These are phyloP conservation scores for Camellia japonica DNA, from an alignment of 148 eudicot genomes.

Conservation along the genomic window DNA sequence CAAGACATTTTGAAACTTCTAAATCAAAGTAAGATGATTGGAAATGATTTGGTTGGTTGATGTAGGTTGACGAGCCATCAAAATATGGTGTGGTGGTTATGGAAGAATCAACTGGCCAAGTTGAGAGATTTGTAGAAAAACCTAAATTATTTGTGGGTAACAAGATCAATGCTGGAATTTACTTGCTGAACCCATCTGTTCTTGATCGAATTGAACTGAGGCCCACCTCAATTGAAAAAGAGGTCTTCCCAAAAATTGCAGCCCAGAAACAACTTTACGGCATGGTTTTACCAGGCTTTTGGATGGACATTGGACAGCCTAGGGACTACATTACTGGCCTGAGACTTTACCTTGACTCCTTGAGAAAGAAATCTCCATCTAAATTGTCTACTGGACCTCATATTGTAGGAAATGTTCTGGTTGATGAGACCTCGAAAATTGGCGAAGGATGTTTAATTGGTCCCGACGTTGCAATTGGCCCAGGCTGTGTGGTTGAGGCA, in stretches of 20 bases:
- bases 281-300: slow-evolving; percentile 88
- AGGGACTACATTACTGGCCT: slow-evolving; percentile 89
- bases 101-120: slow-evolving; percentile 87
- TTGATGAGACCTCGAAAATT: slow-evolving; percentile 73
- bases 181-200: slow-evolving; percentile 79
- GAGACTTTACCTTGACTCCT: slow-evolving; percentile 77
- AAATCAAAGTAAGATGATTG: neutral
- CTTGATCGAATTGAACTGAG: slow-evolving; percentile 69
- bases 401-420: slow-evolving; percentile 74
- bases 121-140: slow-evolving; percentile 82
- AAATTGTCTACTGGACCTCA: slow-evolving; percentile 62
- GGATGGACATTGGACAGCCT: slow-evolving; percentile 99
- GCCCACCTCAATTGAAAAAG: slow-evolving; percentile 92
- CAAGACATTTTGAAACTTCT: neutral
- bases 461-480: slow-evolving; percentile 93
- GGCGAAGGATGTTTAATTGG: slow-evolving; percentile 96
- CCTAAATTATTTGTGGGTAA: slow-evolving; percentile 91
- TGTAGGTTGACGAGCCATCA: slow-evolving; percentile 96
- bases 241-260: slow-evolving; percentile 82
- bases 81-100: slow-evolving; percentile 90
- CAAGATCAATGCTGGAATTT: slow-evolving; percentile 95
- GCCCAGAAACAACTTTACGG: slow-evolving; percentile 61
- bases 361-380: slow-evolving; percentile 57
- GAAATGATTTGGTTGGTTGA: slow-evolving; percentile 2
- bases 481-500: slow-evolving; percentile 84